Conservation (phyloP, 257 asterid genomes). For the Marsdenia floribunda region DNA sequence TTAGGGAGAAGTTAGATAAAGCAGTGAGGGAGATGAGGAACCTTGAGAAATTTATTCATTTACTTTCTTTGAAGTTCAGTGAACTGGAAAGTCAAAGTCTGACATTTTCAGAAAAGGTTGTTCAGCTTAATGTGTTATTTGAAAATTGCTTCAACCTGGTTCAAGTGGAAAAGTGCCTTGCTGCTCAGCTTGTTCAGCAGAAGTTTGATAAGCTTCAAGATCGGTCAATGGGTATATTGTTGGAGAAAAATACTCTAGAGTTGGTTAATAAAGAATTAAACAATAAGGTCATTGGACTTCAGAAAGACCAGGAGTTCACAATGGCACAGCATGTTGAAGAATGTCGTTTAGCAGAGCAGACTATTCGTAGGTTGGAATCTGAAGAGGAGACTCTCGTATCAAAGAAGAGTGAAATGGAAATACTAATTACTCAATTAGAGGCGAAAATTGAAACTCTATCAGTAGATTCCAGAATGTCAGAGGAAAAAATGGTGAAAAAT, state of each 20-base stretch:
- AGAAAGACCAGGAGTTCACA: conserved; percentile 76
- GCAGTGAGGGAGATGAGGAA: conserved; percentile 59
- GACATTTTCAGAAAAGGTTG: conserved; percentile 49
- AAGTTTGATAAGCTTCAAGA: conserved; percentile 57
- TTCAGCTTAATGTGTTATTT: conserved; percentile 56
- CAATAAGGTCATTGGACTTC: conserved; percentile 61
- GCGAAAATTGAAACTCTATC: conserved; percentile 43
- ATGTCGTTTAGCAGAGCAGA: conserved; percentile 74
- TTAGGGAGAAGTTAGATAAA: conserved; percentile 45
- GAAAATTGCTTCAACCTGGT: conserved; percentile 62
- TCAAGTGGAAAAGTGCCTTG: conserved; percentile 63
- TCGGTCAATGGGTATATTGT: conserved; percentile 34
- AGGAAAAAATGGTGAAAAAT: conserved; percentile 58
- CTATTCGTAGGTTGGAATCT: conserved; percentile 58
- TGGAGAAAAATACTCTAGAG: conserved; percentile 60
- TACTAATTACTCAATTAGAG: conserved; percentile 52
- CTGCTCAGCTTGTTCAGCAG: conserved; percentile 54
- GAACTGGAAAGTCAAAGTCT: conserved; percentile 77
- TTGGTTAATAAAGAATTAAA: conserved; percentile 56
- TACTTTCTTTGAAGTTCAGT: conserved; percentile 50
- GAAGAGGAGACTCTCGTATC: conserved; percentile 57
- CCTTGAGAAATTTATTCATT: conserved; percentile 58
- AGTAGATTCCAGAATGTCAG: conserved; percentile 61
- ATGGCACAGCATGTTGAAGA: conserved; percentile 97
- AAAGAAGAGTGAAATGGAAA: conserved; percentile 62